These are phyloP conservation scores for Salvia miltiorrhiza DNA, from an alignment of 257 asterid genomes.

Conservation along the genomic window DNA sequence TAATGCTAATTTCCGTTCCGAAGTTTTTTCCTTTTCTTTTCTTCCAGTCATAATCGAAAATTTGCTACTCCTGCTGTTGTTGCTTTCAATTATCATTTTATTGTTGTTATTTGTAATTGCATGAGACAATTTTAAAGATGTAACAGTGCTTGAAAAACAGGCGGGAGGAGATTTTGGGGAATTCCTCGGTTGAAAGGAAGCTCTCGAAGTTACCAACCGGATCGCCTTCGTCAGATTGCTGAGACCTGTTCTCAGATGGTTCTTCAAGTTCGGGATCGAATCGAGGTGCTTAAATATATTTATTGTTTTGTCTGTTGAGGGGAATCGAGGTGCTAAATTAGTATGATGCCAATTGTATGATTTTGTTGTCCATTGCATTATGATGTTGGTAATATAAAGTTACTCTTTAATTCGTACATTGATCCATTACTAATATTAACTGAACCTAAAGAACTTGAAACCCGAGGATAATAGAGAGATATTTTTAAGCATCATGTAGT, in stretches of 20 bases:
- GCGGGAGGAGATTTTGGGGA: slow-evolving; percentile 63
- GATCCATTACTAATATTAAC: not conserved
- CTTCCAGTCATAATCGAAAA: not conserved
- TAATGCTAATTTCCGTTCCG: not conserved
- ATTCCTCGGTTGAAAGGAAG: slow-evolving; percentile 55
- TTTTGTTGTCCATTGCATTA: not conserved
- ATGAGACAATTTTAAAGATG: not conserved
- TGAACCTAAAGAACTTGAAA: not conserved
- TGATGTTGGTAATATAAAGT: not conserved
- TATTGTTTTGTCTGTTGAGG: not conserved
- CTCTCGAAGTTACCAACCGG: slow-evolving; percentile 35
- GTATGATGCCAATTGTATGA: not conserved
- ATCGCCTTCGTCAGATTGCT: slow-evolving; percentile 62
- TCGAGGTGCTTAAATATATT: slow-evolving; percentile 36
- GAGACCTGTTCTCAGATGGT: slow-evolving; percentile 87
- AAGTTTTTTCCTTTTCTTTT: not conserved
- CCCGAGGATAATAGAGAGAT: not conserved
- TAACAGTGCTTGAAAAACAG: slow-evolving; percentile 25
- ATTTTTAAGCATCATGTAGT: too few relatives aligned
- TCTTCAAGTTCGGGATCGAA: slow-evolving; percentile 61
- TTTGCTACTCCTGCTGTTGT: not conserved
- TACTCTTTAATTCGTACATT: not conserved
- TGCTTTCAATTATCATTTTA: not conserved
- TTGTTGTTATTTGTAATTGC: not conserved
- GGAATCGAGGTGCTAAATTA: slow-evolving; percentile 39